Evolutionary conservation across 345 rosid species (phyloP), one percentile per base, ranked within the genome.

Genomic region (Trapa bicornis): DNA sequence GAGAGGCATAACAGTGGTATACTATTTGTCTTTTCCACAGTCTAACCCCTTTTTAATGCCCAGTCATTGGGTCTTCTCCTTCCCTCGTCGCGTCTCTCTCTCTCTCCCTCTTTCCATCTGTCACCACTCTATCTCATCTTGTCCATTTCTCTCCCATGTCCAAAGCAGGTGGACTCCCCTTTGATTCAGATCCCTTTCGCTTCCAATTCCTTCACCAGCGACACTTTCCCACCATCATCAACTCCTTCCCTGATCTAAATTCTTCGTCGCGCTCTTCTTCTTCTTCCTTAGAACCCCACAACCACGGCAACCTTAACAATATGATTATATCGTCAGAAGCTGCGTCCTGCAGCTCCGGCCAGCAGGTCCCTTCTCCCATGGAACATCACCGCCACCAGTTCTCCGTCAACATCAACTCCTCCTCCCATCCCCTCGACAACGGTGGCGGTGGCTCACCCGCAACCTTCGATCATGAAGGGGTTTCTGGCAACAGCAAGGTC

Each of bases 21-120:
- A 17, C 12, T 33, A 37, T 37, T 45, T 66, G 61, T 64, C 63
- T 56, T 52, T 68, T 71, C 65, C 66, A 37, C 50, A 58, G 70
- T 54, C 69, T 57, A 53, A 65, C 33, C 84, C 81, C 66, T 74
- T 74, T 83, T 81, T 70, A 69, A 79, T 80, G 92, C 92, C 92
- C 89, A 80, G 89, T 87, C 87, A 78, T 76, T 73, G 78, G 86
- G 85, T 75, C 82, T 79, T 70, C 78, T 79, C 65, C 56, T 53
- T 65, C 73, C 65, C 70, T 68, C 75, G 29, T 67, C 79, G 56
- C 73, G 0, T 61, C 75, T 36, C 60, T 37, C 52, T 50, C 56
- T 50, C 56, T 50, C 56, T 50, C 56, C 17, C 22, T 17, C 56
- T 16, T 7, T 14, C 22, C n/a, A 50, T 17, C 48, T 11, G 48